Base-by-base conservation (phyloP, 1,139 yeast species). In the Lodderomyces jiufengensis region DNA sequence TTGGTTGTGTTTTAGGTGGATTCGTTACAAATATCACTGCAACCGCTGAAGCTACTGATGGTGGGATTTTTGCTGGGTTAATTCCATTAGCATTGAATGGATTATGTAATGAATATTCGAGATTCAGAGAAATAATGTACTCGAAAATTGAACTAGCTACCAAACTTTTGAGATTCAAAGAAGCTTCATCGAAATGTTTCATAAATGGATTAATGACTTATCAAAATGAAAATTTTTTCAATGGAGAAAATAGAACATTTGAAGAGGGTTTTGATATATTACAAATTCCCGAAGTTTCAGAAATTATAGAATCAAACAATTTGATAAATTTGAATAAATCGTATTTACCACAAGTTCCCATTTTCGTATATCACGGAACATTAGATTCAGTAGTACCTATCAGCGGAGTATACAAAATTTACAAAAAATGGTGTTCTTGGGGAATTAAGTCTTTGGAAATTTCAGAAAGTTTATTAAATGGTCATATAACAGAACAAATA, bases 1-100 rank as follows among this genome's bases (percentile, higher is more conserved):
- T 53, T 27, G 69, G 67, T 4, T 58, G 54, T n/a, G 59, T 63
- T 0, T 33, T 59, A 10, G 70, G 70, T 1, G 70, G 70, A 1
- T 50, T 55, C 40, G 57, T 58, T 6, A 47, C 63, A 4, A 59
- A 50, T 41, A 52, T 42, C 33, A 53, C 45, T 6, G 50, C 54
- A 9, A 50, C 58, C 4, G 59, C 60, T 2, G 53, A 44, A n/a
- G 43, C 47, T 5, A 38, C 49, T 24, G 65, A 61, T 24, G 62
- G 63, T 5, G 34, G 46, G 1, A 13, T 48, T 3, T 54, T 53
- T 31, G 53, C 57, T 7, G 69, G 67, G 0, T 48, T 63, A 31
- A 44, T 51, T 30, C 50, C 62, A 3, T 41, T 40, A 25, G 61
- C 59, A 3, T 39, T 63, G 10, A 45, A 45, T 11, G 68, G 68